Evolutionary conservation across 352 stramenopile genomes (phyloP).

Genomic region (Globisporangium nunn): DNA sequence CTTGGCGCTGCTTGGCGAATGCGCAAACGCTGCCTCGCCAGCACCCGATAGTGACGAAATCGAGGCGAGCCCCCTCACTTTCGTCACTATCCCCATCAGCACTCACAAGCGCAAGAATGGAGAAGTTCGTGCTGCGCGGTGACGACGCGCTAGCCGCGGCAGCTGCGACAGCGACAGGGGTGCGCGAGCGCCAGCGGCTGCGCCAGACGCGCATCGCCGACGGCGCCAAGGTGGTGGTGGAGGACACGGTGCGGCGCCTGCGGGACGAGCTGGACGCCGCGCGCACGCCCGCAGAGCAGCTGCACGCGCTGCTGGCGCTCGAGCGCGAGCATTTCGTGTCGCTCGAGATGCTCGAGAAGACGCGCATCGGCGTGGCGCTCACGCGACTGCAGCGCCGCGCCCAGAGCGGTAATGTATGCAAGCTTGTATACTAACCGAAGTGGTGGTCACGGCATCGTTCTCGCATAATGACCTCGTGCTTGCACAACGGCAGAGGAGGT

Average conservation of each 20-base stretch:
- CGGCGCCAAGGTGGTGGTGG: conserved; percentile 61
- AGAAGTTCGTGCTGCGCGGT: conserved; percentile 54
- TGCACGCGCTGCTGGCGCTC: conserved; percentile 39
- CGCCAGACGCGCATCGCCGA: conserved; percentile 63
- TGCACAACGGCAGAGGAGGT: conserved; percentile 21
- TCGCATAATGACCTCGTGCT: not conserved
- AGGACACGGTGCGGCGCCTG: conserved; percentile 55
- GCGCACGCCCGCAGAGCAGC: conserved; percentile 36
- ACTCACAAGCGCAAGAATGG: conserved; percentile 26
- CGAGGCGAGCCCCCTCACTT: not conserved
- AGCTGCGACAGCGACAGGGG: conserved; percentile 12
- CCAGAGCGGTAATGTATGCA: conserved; percentile 18
- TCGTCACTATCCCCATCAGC: not conserved
- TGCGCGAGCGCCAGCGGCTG: conserved; percentile 20
- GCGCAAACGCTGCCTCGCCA: not conserved
- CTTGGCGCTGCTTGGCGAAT: not conserved
- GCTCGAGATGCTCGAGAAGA: conserved; percentile 81
- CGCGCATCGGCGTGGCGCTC: conserved; percentile 31
- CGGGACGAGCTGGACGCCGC: conserved; percentile 62
- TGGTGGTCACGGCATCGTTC: no score
- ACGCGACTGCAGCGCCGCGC: conserved; percentile 28
- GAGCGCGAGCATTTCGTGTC: conserved; percentile 58
- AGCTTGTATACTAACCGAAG: not conserved
- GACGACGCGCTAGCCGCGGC: conserved; percentile 29
- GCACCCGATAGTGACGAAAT: not conserved